Evolutionary conservation across 495 filamentous ascomycete genomes (phyloP).

Genomic region (Penicillium herquei): DNA sequence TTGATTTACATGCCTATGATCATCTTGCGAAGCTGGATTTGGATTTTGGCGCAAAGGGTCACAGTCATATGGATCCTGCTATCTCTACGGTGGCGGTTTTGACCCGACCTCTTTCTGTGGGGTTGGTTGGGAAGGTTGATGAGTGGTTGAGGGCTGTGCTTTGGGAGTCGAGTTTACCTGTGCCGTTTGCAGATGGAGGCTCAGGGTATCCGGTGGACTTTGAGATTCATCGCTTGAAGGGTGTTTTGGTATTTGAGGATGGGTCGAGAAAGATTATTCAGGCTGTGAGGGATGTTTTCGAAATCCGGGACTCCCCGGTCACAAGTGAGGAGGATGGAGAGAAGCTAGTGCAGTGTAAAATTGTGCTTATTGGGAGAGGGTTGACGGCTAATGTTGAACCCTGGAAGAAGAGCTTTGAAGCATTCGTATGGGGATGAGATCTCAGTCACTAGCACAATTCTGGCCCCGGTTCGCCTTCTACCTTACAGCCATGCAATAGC

Average conservation of each 20-base stretch:
- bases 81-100: constrained; percentile 81
- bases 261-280: constrained; percentile 76
- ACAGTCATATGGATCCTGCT: constrained; percentile 81
- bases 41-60: constrained; percentile 63
- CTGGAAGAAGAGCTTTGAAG: constrained; percentile 37
- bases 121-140: constrained; percentile 63
- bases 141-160: constrained; percentile 79
- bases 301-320: constrained; percentile 68
- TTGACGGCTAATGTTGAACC: constrained; percentile 38
- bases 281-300: constrained; percentile 90
- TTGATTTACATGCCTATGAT: constrained; percentile 94
- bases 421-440: constrained; percentile 19
- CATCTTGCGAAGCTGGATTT: constrained; percentile 57
- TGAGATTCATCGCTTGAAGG: constrained; percentile 87
- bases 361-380: constrained; percentile 76
- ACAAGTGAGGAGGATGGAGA: constrained; percentile 20
- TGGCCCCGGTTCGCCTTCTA: too few relatives aligned
- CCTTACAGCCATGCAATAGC: too few relatives aligned
- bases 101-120: constrained; percentile 52
- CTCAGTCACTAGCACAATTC: too few relatives aligned
- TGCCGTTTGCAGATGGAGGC: not conserved
- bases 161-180: constrained; percentile 74
- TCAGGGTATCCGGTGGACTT: constrained; percentile 35
- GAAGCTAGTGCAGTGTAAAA: constrained; percentile 54
- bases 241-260: constrained; percentile 59